Conservation (phyloP, 2,329 filamentous ascomycete genomes). For the Gaeumannomyces tritici region DNA sequence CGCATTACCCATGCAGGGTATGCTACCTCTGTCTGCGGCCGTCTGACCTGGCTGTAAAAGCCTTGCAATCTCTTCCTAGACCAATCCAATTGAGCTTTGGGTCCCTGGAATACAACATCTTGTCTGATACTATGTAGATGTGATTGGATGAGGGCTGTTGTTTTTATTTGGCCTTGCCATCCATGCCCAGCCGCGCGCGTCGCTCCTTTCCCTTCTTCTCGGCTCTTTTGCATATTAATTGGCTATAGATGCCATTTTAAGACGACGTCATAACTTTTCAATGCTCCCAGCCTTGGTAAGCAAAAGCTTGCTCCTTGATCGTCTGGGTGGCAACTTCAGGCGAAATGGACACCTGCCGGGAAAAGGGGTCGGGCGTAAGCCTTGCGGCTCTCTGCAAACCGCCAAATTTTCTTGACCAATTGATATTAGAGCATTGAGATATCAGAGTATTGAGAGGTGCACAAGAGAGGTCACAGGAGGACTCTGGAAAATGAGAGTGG, state of each 20-base stretch:
- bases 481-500: too few relatives aligned
- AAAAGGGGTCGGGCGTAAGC: background rate
- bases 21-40: background rate
- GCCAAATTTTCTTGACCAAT: background rate
- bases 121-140: background rate
- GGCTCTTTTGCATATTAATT: background rate
- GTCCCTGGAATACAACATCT: background rate
- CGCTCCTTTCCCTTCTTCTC: background rate
- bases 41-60: background rate
- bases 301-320: background rate
- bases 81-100: background rate
- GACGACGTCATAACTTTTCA: background rate
- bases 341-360: background rate
- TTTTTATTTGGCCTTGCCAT: background rate
- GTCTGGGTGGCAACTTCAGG: background rate
- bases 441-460: too few relatives aligned
- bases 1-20: too few relatives aligned
- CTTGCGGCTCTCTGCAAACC: background rate
- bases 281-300: background rate
- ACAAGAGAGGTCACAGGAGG: too few relatives aligned
- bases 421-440: too few relatives aligned
- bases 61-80: background rate
- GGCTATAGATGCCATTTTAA: background rate
- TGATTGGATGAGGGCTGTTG: background rate
- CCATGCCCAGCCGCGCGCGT: background rate